A percentile compares a stretch with the other conserved stretches of the same genome.
Evolutionary conservation across 2,329 filamentous ascomycete species (phyloP).

Genomic region (Ophiosphaerella korrae): DNA sequence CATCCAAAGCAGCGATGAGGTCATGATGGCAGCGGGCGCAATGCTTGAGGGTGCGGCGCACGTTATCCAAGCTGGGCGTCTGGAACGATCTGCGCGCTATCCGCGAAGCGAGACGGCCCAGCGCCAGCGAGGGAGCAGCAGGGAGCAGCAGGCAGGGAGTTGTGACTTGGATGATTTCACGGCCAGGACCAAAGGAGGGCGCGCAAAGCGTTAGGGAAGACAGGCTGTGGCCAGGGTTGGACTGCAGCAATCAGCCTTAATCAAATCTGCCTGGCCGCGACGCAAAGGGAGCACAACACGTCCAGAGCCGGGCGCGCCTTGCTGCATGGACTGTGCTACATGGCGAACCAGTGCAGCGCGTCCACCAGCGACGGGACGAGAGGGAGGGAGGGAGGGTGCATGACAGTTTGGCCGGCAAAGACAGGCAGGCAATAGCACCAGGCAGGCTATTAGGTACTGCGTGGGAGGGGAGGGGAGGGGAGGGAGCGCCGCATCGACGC

Average conservation of each 20-base stretch:
- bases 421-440: constrained; percentile 6
- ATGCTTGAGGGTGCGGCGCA: neutral
- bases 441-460: neutral
- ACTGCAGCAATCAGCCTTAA: constrained; percentile 26
- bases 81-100: neutral
- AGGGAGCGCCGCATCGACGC: constrained; percentile 7
- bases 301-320: constrained; percentile 16
- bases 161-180: too few species aligned
- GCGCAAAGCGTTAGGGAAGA: constrained; percentile 9
- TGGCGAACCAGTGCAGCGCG: neutral
- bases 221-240: constrained; percentile 1
- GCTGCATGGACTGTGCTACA: constrained; percentile 12
- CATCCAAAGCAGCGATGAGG: constrained; percentile 5
- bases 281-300: constrained; percentile 18
- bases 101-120: neutral
- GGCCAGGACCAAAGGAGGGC: constrained; percentile 12
- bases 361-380: constrained; percentile 7
- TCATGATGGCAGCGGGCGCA: constrained; percentile 2
- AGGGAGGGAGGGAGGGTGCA: constrained; percentile 7
- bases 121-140: neutral
- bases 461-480: constrained; percentile 4
- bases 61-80: constrained; percentile 2
- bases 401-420: constrained; percentile 11
- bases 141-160: neutral
- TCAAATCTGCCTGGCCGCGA: constrained; percentile 11